Conservation (phyloP, 1,284 basidiomycete species). For the Cystobasidium pallidum region DNA sequence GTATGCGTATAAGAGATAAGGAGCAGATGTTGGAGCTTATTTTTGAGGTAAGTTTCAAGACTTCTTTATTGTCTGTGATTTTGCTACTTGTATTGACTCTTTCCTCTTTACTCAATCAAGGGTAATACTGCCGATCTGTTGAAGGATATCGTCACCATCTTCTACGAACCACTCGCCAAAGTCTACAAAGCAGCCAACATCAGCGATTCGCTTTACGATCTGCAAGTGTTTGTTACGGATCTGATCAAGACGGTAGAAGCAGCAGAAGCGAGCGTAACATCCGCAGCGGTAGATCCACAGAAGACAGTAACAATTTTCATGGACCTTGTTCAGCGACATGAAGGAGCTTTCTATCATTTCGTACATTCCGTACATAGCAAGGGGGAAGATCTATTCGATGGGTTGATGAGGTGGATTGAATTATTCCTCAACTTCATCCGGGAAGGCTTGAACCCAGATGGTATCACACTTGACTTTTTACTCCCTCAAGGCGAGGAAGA, state of each 20-base stretch:
- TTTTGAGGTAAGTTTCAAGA: conserved; percentile 86
- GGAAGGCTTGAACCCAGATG: conserved; percentile 68
- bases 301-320: conserved; percentile 91
- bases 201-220: conserved; percentile 85
- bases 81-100: too few relatives aligned
- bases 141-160: conserved; percentile 99
- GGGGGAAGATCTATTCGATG: conserved; percentile 90
- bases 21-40: conserved; percentile 91
- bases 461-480: conserved; percentile 78
- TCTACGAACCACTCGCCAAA: conserved; percentile 95
- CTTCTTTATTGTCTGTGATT: too few relatives aligned
- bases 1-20: conserved; percentile 79
- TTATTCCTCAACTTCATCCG: conserved; percentile 88
- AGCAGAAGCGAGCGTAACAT: conserved; percentile 80
- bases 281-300: conserved; percentile 79
- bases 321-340: conserved; percentile 88
- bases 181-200: conserved; percentile 98
- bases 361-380: conserved; percentile 99
- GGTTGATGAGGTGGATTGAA: conserved; percentile 96
- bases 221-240: conserved; percentile 95
- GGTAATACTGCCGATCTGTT: conserved; percentile 91
- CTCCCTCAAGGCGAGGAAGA: conserved; percentile 78
- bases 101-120: too few relatives aligned
- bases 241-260: conserved; percentile 92
- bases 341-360: conserved; percentile 93